Conservation (phyloP, 768 basidiomycete genomes). For the Cyathus striatus region DNA sequence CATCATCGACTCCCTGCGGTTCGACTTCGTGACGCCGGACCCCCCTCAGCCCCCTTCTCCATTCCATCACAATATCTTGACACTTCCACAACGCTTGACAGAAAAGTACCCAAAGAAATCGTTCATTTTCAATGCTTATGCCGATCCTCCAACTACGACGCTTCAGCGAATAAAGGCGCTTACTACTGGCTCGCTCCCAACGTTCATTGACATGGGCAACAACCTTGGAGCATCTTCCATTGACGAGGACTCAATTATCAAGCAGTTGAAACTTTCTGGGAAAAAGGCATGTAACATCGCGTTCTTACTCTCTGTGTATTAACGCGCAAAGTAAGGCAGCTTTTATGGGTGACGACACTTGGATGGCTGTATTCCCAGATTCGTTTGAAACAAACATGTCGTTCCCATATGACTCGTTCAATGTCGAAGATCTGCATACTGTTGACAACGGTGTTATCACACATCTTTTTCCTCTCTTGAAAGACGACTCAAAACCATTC, state of each 20-base stretch:
- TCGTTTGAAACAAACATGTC: constrained; percentile 69
- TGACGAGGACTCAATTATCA: constrained; percentile 82
- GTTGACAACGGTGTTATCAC: constrained; percentile 88
- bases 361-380: constrained; percentile 84
- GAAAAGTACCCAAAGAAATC: constrained; percentile 61
- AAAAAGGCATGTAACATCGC: constrained; percentile 29
- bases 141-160: constrained; percentile 94
- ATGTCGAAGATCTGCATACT: constrained; percentile 95
- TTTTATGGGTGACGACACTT: constrained; percentile 97
- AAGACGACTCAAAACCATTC: constrained; percentile 51
- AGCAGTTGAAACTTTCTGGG: constrained; percentile 57
- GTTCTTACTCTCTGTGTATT: constrained; percentile 2
- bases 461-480: constrained; percentile 79
- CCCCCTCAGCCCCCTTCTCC: constrained; percentile 58
- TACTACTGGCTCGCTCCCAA: constrained; percentile 92
- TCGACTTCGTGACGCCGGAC: constrained; percentile 83
- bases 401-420: constrained; percentile 92
- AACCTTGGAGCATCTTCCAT: constrained; percentile 89
- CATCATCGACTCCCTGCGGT: constrained; percentile 89
- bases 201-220: constrained; percentile 90
- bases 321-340: constrained; percentile 47
- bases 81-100: constrained; percentile 72
- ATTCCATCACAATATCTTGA: constrained; percentile 79
- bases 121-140: constrained; percentile 82
- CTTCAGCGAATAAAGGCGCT: constrained; percentile 93